Conservation (phyloP, 257 asterid genomes). For the Cynanchum wilfordii region DNA sequence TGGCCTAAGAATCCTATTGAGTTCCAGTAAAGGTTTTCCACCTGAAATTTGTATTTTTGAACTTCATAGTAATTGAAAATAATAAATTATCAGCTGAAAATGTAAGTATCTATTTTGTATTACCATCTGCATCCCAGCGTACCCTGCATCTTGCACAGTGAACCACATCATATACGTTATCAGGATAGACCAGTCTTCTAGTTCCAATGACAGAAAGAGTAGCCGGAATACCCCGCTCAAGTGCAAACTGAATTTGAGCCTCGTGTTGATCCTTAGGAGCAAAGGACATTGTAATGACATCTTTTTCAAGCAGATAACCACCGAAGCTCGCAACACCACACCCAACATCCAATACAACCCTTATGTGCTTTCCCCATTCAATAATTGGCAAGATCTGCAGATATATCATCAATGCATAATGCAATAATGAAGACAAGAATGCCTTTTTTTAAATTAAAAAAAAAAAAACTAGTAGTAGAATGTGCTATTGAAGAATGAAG, state of each 20-base stretch:
- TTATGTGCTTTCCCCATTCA: constrained; percentile 29
- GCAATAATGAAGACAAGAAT: neutral
- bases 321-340: constrained; percentile 39
- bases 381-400: constrained; percentile 24
- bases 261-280: constrained; percentile 40
- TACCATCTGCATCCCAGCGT: constrained; percentile 33
- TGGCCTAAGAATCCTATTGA: constrained; percentile 22
- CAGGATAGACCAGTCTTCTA: constrained; percentile 26
- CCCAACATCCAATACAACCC: constrained; percentile 35
- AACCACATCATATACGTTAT: constrained; percentile 27
- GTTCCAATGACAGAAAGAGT: constrained; percentile 32
- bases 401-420: constrained; percentile 2
- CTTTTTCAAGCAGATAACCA: constrained; percentile 29
- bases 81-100: neutral
- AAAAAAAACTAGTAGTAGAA: too few relatives aligned
- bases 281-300: constrained; percentile 32
- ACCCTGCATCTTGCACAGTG: constrained; percentile 37
- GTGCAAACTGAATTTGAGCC: constrained; percentile 35
- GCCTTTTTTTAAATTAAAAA: too few relatives aligned
- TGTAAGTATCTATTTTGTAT: neutral
- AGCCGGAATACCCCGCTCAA: constrained; percentile 23
- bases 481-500: too few relatives aligned
- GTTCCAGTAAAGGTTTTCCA: constrained; percentile 22
- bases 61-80: neutral
- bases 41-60: constrained; percentile 11